A percentile compares a stretch with the other conserved stretches of the same genome.
Evolutionary conservation across 2,329 filamentous ascomycete species (phyloP).

Genomic region (Aspergillus sp.): DNA sequence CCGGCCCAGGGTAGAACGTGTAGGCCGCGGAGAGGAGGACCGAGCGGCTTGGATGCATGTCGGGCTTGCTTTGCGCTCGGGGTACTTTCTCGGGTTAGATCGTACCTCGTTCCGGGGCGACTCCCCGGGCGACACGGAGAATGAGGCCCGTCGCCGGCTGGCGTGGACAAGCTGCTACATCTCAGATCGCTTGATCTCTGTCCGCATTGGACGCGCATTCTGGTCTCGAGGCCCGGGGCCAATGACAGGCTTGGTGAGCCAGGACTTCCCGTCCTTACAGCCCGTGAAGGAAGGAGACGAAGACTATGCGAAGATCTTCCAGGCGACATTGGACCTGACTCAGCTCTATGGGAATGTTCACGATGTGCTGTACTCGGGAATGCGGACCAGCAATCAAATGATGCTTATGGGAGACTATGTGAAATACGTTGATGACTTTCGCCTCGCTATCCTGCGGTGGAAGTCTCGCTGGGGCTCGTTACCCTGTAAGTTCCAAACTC

Average conservation of each 20-base stretch:
- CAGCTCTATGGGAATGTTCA: conserved; percentile 72
- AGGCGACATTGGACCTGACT: conserved; percentile 68
- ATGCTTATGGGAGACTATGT: conserved; percentile 71
- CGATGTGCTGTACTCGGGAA: conserved; percentile 70
- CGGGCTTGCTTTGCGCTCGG: conserved; percentile 65
- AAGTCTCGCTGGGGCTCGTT: conserved; percentile 67
- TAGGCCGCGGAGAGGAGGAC: conserved; percentile 71
- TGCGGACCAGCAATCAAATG: conserved; percentile 65
- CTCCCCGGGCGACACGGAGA: conserved; percentile 56
- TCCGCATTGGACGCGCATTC: conserved; percentile 68
- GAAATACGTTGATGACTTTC: conserved; percentile 72
- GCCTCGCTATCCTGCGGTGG: conserved; percentile 66
- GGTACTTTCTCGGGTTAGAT: conserved; percentile 68
- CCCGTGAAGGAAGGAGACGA: conserved; percentile 59
- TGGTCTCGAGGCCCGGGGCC: conserved; percentile 71
- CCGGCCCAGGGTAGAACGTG: conserved; percentile 57
- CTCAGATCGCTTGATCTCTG: conserved; percentile 66
- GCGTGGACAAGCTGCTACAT: conserved; percentile 70
- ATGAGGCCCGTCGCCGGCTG: conserved; percentile 61
- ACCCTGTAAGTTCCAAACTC: conserved; percentile 48
- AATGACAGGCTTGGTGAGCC: conserved; percentile 60
- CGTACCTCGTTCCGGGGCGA: conserved; percentile 64
- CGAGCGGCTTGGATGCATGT: conserved; percentile 76
- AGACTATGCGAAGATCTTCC: conserved; percentile 66
- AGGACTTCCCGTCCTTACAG: conserved; percentile 66